Percentiles rank a stretch among this genome's conserved stretches.
These are phyloP conservation scores for Calonectria pseudoturangicola DNA, from an alignment of 2,329 filamentous ascomycete species.

Conservation along the genomic window DNA sequence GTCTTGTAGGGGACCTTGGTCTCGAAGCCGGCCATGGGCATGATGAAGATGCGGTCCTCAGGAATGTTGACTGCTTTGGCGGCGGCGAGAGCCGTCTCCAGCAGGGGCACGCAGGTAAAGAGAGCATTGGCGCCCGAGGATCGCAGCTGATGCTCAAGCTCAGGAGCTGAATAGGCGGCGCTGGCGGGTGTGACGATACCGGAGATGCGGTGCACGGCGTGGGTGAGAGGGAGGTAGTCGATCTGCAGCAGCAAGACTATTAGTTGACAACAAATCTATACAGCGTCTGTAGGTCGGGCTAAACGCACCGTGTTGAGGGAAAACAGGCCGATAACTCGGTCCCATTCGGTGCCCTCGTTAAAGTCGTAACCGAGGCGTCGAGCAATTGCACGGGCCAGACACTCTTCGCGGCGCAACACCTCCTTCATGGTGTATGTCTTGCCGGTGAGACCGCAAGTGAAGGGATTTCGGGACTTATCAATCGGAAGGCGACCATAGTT, in stretches of 20 bases:
- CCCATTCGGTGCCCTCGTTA: constrained; percentile 84
- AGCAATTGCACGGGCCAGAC: constrained; percentile 79
- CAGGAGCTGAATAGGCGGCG: constrained; percentile 81
- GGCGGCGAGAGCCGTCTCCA: constrained; percentile 78
- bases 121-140: constrained; percentile 81
- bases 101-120: constrained; percentile 82
- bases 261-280: not conserved
- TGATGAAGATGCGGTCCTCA: constrained; percentile 78
- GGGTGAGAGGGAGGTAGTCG: constrained; percentile 83
- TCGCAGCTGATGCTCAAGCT: constrained; percentile 83
- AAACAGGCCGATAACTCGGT: constrained; percentile 86
- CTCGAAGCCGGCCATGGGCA: constrained; percentile 78
- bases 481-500: constrained; percentile 79
- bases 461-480: constrained; percentile 79
- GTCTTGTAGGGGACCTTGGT: constrained; percentile 75
- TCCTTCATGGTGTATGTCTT: constrained; percentile 78
- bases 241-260: constrained; percentile 67
- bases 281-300: not conserved
- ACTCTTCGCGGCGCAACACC: constrained; percentile 79
- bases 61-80: constrained; percentile 79
- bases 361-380: constrained; percentile 83
- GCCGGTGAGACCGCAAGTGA: constrained; percentile 85
- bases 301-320: constrained; percentile 83
- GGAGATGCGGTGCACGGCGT: constrained; percentile 84
- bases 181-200: constrained; percentile 85